Base-by-base conservation (phyloP, 805 yeast species). In the Myxozyma melibiosi region DNA sequence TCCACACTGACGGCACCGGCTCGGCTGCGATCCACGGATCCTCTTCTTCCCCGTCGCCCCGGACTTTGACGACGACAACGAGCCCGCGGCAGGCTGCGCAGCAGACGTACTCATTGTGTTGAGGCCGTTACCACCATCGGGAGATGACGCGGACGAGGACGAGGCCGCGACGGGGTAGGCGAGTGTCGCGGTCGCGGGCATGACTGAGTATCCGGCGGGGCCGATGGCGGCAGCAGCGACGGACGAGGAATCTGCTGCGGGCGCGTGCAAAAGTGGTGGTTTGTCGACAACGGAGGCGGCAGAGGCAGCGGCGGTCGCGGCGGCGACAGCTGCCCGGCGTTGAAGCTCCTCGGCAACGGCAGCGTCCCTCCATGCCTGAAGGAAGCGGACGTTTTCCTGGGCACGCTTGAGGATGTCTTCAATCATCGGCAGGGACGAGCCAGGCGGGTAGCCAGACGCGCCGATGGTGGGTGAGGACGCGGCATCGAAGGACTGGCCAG, bases 1-100 rank as follows among this genome's bases (percentile, higher is more conserved):
- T 11, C 62, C 60, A 27, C 64, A 61, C 41, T 58, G 60, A 13
- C 45, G 63, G 27, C 64, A 61, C 20, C 59, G 53, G 30, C 57
- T 57, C n/a, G 63, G 59, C 31, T 38, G 57, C 5, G 39, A 18
- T 8, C 61, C 57, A 11, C 57, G 51, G 14, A 22, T 31, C 6
- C 61, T 54, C 44, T 57, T 55, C 37, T 50, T 57, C 13, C 62
- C 24, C 8, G 25, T 28, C 4, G 24, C 46, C 13, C 4, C 9
- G 34, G 14, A 4, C 9, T n/a, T 33, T 11, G 51, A 47, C 7
- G 35, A 37, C 20, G 43, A 6, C 11, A n/a, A 9, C 16, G 38
- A 4, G 9, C n/a, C n/a, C n/a, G n/a, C n/a, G n/a, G n/a, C n/a
- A n/a, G 42, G 40, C 20, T 25, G 24, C 28, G 42, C 16, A 48